phyloP scores from a whole-genome alignment of 148 eudicot genomes.

The Chenopodium suecicum region DNA sequence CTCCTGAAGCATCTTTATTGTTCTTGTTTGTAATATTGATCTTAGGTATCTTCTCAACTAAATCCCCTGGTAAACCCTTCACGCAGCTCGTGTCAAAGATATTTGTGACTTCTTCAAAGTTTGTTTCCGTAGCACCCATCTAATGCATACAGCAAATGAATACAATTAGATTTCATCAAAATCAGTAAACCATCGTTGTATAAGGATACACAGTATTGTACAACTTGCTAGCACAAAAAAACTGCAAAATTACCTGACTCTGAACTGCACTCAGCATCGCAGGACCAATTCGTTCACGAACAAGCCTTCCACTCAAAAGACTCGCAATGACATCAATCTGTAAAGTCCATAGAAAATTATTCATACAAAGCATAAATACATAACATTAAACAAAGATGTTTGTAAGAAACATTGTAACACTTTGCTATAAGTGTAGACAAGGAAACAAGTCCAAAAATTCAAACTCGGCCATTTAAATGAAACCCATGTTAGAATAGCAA shows the following conservation, averaged over 20 bases:
- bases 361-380: not conserved
- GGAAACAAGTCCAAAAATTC: not conserved
- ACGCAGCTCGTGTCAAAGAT: constrained; percentile 77
- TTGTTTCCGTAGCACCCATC: constrained; percentile 95
- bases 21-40: constrained; percentile 64
- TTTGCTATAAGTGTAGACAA: not conserved
- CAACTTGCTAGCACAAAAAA: not conserved
- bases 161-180: not conserved
- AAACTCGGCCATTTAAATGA: not conserved
- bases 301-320: constrained; percentile 93
- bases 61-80: constrained; percentile 80
- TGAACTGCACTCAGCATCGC: constrained; percentile 99
- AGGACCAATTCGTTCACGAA: constrained; percentile 93
- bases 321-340: constrained; percentile 97
- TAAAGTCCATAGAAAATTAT: constrained; percentile 16
- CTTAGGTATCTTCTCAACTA: constrained; percentile 84
- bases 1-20: constrained; percentile 75
- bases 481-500: not conserved
- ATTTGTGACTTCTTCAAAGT: constrained; percentile 70
- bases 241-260: constrained; percentile 65
- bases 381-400: not conserved
- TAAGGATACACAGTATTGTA: no score
- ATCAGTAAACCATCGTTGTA: constrained; percentile 9
- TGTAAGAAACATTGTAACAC: not conserved
- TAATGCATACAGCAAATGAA: constrained; percentile 18